Base-by-base conservation (phyloP, 768 basidiomycete genomes). In the Collybia sp. region DNA sequence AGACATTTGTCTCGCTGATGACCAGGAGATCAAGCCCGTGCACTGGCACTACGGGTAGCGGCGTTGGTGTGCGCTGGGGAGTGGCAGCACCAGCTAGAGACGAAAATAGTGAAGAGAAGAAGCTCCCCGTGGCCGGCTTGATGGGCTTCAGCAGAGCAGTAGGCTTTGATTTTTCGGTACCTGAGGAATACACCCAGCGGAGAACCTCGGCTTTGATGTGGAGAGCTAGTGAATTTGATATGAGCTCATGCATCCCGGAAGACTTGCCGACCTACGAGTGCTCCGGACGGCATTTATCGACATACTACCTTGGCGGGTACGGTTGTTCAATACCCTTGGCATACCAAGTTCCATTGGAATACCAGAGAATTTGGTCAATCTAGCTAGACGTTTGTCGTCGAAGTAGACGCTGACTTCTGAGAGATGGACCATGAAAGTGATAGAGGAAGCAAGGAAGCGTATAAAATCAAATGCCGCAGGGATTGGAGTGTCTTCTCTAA, bases 341-440 rank as follows among this genome's bases (percentile, higher is more conserved):
- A 88, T 56, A 2, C 66, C 68, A 9, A 88, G 52, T 6, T 66
- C 57, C 53, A 71, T 74, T 1, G 83, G 69, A 11, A 69, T 44
- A 1, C 83, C 83, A 20, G 73, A 59, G 1, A 75, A 70, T 65
- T 92, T 94, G 42, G 71, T 75, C 45, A 94, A 61, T 34, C 71
- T 74, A 4, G 80, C 79, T 5, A 93, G 72, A 31, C 85, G 71
- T 57, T 83, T 78, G 50, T 85, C 84, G 57, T 98, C 85, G 35
- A 96, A 80, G 62, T 79, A 91, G 19, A 98, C 80, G 53, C 80
- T 82, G 47, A 97, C 79, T 62, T 85, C 76, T 10, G 71, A 69
- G 9, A 99, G 75, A 49, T 82, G 75, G 10, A 77, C 70, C 86
- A 96, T 97, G 67, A 99, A 99, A 0, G 93, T 93, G 45, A 99